Evolutionary conservation across 129 eudicot genomes (phyloP).

Genomic region (Dittrichia graveolens): DNA sequence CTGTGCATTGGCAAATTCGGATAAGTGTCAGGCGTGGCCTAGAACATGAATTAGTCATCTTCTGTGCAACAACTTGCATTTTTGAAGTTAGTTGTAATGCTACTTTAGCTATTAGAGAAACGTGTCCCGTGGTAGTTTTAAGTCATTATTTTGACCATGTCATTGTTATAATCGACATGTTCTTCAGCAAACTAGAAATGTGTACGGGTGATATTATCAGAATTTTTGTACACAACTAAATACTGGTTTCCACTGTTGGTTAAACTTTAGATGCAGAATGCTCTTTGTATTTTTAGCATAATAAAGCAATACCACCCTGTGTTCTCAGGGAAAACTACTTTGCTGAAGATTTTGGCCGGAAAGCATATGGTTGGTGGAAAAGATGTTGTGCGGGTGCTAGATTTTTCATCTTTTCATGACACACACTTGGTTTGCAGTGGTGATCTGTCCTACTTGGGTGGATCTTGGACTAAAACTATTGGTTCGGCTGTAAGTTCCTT

Average conservation of each 20-base stretch:
- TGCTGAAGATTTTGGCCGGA: slow-evolving; percentile 97
- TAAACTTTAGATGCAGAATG: not conserved
- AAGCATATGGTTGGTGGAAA: slow-evolving; percentile 98
- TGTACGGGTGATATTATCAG: not conserved
- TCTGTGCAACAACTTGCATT: slow-evolving; percentile 2
- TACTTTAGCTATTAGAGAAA: not conserved
- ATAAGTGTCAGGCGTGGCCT: not conserved
- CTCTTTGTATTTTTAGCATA: not conserved
- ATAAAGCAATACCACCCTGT: slow-evolving; percentile 7
- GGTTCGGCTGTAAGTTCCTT: slow-evolving; percentile 81
- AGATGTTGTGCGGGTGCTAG: slow-evolving; percentile 83
- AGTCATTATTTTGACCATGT: not conserved
- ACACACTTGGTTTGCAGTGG: slow-evolving; percentile 89
- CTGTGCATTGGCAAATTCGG: not conserved
- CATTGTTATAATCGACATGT: not conserved
- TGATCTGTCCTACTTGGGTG: slow-evolving; percentile 93
- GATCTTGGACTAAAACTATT: slow-evolving; percentile 87
- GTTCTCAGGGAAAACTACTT: slow-evolving; percentile 77
- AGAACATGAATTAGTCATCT: not conserved
- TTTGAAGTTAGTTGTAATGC: not conserved
- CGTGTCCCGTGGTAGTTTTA: not conserved
- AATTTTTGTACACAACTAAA: not conserved
- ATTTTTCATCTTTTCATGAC: slow-evolving; percentile 92
- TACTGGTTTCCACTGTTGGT: slow-evolving; percentile 12
- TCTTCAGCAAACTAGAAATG: not conserved